Percentiles rank a stretch among this genome's conserved stretches.
phyloP scores from a whole-genome alignment of 1,139 yeast genomes.

The Blastobotrys raffinosifermentans region DNA sequence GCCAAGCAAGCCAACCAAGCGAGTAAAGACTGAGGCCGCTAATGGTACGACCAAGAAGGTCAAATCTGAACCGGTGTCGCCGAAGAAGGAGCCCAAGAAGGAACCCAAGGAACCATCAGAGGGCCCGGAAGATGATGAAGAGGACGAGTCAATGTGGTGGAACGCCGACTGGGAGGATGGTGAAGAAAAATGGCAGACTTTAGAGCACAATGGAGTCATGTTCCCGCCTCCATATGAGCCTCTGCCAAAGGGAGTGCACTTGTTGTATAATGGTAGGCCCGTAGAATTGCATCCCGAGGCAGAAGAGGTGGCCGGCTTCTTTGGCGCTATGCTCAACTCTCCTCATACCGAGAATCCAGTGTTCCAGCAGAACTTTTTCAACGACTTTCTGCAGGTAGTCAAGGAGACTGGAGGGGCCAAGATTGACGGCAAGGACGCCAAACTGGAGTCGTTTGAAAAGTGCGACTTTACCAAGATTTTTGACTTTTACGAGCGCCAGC shows the following conservation, averaged over 20 bases:
- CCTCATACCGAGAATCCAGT: constrained; percentile 86
- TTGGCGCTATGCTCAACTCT: constrained; percentile 79
- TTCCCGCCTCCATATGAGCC: constrained; percentile 93
- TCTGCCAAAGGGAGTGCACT: constrained; percentile 69
- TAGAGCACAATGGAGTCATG: constrained; percentile 84
- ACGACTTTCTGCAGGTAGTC: constrained; percentile 66
- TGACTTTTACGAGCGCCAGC: constrained; percentile 61
- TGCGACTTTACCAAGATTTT: constrained; percentile 77
- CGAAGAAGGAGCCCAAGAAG: constrained; percentile 1
- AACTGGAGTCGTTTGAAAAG: constrained; percentile 55
- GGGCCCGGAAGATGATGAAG: constrained; percentile 45
- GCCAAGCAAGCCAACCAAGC: background rate
- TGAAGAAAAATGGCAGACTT: constrained; percentile 75
- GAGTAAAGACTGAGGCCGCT: background rate
- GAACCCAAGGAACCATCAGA: constrained; percentile 11
- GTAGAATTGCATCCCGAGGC: constrained; percentile 72
- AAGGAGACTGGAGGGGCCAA: constrained; percentile 61
- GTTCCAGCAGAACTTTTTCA: constrained; percentile 80
- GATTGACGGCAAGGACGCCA: constrained; percentile 35
- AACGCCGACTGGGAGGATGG: constrained; percentile 60
- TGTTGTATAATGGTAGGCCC: constrained; percentile 70
- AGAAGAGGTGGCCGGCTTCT: constrained; percentile 96
- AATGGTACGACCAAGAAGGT: constrained; percentile 6
- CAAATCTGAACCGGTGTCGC: constrained; percentile 7
- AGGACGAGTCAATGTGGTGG: constrained; percentile 81